Evolutionary conservation across 1,139 yeast genomes (phyloP).

Genomic region (Wickerhamiella infanticola): DNA sequence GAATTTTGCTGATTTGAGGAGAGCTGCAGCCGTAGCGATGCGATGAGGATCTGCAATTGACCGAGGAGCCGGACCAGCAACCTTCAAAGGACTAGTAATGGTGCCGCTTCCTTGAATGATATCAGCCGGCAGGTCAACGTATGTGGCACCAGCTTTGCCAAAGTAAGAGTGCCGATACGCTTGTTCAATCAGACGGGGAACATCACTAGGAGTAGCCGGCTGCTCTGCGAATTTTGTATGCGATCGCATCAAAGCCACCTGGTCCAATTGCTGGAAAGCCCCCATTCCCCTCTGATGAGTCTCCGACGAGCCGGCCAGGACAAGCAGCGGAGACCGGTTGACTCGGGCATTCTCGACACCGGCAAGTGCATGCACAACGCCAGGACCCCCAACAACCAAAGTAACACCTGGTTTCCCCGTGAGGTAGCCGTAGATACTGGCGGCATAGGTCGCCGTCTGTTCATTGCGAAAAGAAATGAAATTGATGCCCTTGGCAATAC

Average conservation of each 20-base stretch:
- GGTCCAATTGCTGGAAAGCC: constrained; percentile 55
- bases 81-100: constrained; percentile 5
- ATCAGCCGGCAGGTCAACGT: constrained; percentile 50
- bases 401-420: constrained; percentile 48
- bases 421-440: constrained; percentile 47
- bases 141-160: constrained; percentile 44
- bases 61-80: constrained; percentile 25
- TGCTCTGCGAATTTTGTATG: constrained; percentile 38
- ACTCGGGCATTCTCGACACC: constrained; percentile 45
- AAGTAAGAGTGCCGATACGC: constrained; percentile 34
- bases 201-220: constrained; percentile 24
- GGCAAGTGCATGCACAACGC: constrained; percentile 46
- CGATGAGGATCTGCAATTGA: constrained; percentile 28
- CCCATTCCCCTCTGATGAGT: constrained; percentile 36
- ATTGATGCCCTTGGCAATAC: constrained; percentile 35
- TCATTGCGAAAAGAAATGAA: constrained; percentile 49
- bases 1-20: constrained; percentile 24
- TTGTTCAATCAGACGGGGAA: constrained; percentile 32
- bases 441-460: constrained; percentile 57
- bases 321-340: constrained; percentile 45
- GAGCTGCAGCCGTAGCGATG: constrained; percentile 25
- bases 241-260: constrained; percentile 32
- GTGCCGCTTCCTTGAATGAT: constrained; percentile 28
- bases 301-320: constrained; percentile 45
- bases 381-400: constrained; percentile 59